These are phyloP conservation scores for Hymenoscyphus infarciens DNA, from an alignment of 2,329 filamentous ascomycete genomes.

Conservation along the genomic window DNA sequence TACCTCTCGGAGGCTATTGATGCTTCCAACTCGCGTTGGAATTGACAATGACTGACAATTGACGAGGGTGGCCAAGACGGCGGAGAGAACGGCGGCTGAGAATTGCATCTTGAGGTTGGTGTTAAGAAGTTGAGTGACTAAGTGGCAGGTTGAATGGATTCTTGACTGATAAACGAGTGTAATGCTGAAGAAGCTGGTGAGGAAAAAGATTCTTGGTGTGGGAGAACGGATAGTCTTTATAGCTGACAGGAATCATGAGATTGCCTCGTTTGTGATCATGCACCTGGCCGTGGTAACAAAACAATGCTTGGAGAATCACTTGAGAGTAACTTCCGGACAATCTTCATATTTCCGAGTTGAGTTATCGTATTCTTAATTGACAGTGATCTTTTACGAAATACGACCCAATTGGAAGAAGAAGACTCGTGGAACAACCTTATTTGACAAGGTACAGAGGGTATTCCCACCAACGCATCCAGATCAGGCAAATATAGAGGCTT, in stretches of 20 bases:
- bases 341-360: background rate
- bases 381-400: background rate
- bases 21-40: slow-evolving; percentile 19
- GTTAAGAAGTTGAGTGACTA: background rate
- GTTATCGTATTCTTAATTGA: background rate
- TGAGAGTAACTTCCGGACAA: background rate
- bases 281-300: background rate
- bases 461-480: background rate
- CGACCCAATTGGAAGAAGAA: background rate
- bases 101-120: slow-evolving; percentile 23
- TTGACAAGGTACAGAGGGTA: background rate
- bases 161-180: slow-evolving; percentile 1
- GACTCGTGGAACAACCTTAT: background rate
- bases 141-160: background rate
- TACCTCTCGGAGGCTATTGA: slow-evolving; percentile 15
- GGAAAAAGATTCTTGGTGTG: background rate
- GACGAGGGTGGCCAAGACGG: slow-evolving; percentile 21
- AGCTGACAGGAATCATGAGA: background rate
- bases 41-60: slow-evolving; percentile 25
- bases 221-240: background rate
- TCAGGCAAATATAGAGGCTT: background rate
- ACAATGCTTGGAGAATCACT: background rate
- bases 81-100: slow-evolving; percentile 18
- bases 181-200: slow-evolving; percentile 14
- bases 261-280: background rate